Percentiles rank a stretch among this genome's conserved stretches.
Evolutionary conservation across 2,329 filamentous ascomycete species (phyloP).

Genomic region (Setomelanomma holmii): DNA sequence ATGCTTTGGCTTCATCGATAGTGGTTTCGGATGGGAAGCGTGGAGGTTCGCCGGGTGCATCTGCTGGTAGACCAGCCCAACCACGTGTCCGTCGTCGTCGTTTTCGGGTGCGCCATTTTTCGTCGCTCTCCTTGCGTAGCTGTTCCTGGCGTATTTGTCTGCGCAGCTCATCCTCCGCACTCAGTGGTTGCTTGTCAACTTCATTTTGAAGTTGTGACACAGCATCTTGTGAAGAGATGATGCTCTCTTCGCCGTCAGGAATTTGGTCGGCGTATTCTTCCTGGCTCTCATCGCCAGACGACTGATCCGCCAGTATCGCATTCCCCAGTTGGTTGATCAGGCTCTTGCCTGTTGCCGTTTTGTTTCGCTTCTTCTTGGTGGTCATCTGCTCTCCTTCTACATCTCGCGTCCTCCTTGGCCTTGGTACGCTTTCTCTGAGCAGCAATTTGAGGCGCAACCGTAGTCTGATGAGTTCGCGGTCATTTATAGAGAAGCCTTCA

Average conservation of each 20-base stretch:
- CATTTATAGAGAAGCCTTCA: constrained; percentile 76
- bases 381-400: constrained; percentile 15
- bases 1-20: constrained; percentile 77
- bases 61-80: constrained; percentile 72
- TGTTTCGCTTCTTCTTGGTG: constrained; percentile 19
- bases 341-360: constrained; percentile 19
- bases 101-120: constrained; percentile 69
- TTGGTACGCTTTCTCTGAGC: constrained; percentile 59
- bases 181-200: constrained; percentile 15
- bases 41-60: constrained; percentile 71
- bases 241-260: neutral
- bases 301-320: constrained; percentile 32
- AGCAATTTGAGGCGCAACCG: constrained; percentile 73
- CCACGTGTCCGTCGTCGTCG: constrained; percentile 71
- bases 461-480: constrained; percentile 73
- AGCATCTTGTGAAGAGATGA: neutral
- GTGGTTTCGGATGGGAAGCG: constrained; percentile 85
- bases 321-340: constrained; percentile 38
- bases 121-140: constrained; percentile 66
- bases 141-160: constrained; percentile 40
- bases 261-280: constrained; percentile 12
- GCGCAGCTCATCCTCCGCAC: constrained; percentile 31
- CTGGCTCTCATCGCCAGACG: constrained; percentile 24
- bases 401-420: constrained; percentile 59
- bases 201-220: constrained; percentile 1